A percentile compares a stretch with the other conserved stretches of the same genome.
Evolutionary conservation across 352 stramenopile genomes (phyloP).

Genomic region (Pythium sukuiense): DNA sequence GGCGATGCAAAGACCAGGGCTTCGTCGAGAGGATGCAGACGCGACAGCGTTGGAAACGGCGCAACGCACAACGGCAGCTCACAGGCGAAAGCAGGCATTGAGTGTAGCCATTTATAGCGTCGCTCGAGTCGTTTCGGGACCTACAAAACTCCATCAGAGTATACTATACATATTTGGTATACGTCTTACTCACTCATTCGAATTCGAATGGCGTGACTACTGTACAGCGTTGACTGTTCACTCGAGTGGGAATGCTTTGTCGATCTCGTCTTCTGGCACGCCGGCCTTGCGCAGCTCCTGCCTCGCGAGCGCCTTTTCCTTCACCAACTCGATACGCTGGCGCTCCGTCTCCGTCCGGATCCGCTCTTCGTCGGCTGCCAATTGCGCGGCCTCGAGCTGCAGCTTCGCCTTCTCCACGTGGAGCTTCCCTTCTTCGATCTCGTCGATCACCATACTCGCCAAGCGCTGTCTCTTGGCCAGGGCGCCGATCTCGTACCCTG

Average conservation of each 20-base stretch:
- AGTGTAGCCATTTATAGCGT: slow-evolving; percentile 9
- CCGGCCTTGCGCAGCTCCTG: slow-evolving; percentile 19
- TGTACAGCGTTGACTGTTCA: too few species aligned
- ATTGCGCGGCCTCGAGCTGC: neutral
- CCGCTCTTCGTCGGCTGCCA: neutral
- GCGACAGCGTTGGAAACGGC: slow-evolving; percentile 4
- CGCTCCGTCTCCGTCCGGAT: slow-evolving; percentile 3
- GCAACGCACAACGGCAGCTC: neutral
- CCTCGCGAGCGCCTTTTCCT: slow-evolving; percentile 18
- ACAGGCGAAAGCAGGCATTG: neutral
- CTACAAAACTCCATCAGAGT: neutral
- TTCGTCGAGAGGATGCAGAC: neutral
- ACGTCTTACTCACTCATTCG: neutral
- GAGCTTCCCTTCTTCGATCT: neutral
- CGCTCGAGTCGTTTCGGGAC: slow-evolving; percentile 5
- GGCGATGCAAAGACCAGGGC: neutral
- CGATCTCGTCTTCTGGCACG: slow-evolving; percentile 24
- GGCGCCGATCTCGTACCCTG: neutral
- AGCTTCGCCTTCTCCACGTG: slow-evolving; percentile 8
- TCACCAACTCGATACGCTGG: slow-evolving; percentile 13
- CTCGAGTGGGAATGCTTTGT: slow-evolving; percentile 10
- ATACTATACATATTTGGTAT: neutral
- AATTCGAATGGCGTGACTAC: neutral
- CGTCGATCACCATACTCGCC: neutral
- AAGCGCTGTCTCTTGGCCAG: neutral